These are phyloP conservation scores for Globisporangium lucens DNA, from an alignment of 352 stramenopile species.

Conservation along the genomic window DNA sequence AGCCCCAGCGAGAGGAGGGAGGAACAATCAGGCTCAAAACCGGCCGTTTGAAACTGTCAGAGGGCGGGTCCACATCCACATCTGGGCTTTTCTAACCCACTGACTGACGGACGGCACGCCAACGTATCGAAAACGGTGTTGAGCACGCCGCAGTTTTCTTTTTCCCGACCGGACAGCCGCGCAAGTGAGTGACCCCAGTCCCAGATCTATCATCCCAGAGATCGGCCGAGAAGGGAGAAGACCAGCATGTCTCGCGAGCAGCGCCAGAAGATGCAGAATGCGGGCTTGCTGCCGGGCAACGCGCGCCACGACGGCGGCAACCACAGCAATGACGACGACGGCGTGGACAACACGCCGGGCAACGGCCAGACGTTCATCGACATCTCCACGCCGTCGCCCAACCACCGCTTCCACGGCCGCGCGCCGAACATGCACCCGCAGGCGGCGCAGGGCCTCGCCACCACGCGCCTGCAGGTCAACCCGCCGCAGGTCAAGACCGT, in stretches of 20 bases:
- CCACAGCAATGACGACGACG: conserved; percentile 14
- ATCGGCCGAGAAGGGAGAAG: neutral
- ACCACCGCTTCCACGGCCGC: conserved; percentile 19
- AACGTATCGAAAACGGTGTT: neutral
- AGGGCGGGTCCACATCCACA: neutral
- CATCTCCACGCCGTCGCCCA: conserved; percentile 61
- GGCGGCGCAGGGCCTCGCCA: neutral
- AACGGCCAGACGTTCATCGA: conserved; percentile 59
- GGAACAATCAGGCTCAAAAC: neutral
- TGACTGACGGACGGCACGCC: neutral
- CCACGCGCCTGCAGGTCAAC: conserved; percentile 18
- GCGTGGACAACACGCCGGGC: conserved; percentile 47
- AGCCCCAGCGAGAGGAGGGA: neutral
- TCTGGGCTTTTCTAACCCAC: neutral
- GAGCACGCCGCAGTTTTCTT: neutral
- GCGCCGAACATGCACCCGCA: conserved; percentile 16
- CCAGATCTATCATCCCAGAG: neutral
- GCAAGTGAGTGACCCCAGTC: neutral
- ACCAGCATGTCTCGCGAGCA: conserved; percentile 36
- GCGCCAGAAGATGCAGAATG: conserved; percentile 39
- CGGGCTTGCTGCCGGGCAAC: conserved; percentile 21
- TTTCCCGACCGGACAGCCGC: neutral
- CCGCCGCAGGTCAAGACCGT: conserved; percentile 27
- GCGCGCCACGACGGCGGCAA: neutral
- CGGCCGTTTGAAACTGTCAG: neutral